phyloP scores from a whole-genome alignment of 2,329 filamentous ascomycete species.

The Zarea fungicola region DNA sequence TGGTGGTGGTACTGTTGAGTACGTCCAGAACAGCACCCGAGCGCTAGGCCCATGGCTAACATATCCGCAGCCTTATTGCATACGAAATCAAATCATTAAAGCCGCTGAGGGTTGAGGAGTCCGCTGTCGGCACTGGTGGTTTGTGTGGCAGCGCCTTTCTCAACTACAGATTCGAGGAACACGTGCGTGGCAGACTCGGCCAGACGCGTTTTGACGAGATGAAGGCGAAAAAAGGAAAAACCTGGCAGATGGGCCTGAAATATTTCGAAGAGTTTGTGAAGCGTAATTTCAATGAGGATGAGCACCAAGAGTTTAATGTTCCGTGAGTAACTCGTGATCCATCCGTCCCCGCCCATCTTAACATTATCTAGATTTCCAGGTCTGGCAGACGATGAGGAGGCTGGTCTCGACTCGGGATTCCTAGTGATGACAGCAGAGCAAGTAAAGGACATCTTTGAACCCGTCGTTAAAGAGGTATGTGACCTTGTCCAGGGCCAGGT shows the following conservation, averaged over 20 bases:
- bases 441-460: conserved; percentile 69
- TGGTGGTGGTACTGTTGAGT: conserved; percentile 64
- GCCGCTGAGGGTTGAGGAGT: conserved; percentile 70
- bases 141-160: conserved; percentile 74
- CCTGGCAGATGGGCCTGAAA: conserved; percentile 71
- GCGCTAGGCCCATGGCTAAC: conserved; percentile 17
- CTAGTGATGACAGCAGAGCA: conserved; percentile 64
- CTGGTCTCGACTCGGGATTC: conserved; percentile 70
- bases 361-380: conserved; percentile 58
- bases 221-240: conserved; percentile 71
- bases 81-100: conserved; percentile 73
- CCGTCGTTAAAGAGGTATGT: conserved; percentile 65
- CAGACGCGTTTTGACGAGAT: conserved; percentile 65
- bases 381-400: conserved; percentile 69
- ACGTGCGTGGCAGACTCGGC: conserved; percentile 64
- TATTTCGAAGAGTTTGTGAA: conserved; percentile 86
- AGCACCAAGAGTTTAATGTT: conserved; percentile 71
- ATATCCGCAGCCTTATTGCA: conserved; percentile 55
- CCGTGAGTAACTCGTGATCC: conserved; percentile 42
- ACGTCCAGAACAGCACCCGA: conserved; percentile 22
- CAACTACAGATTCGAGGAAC: conserved; percentile 76
- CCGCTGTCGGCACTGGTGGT: conserved; percentile 71
- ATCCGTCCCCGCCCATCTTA: background rate
- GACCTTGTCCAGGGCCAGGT: conserved; percentile 65
- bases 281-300: conserved; percentile 75